These are phyloP conservation scores for Lotus japonicus DNA, from an alignment of 306 rosid species.

Conservation along the genomic window DNA sequence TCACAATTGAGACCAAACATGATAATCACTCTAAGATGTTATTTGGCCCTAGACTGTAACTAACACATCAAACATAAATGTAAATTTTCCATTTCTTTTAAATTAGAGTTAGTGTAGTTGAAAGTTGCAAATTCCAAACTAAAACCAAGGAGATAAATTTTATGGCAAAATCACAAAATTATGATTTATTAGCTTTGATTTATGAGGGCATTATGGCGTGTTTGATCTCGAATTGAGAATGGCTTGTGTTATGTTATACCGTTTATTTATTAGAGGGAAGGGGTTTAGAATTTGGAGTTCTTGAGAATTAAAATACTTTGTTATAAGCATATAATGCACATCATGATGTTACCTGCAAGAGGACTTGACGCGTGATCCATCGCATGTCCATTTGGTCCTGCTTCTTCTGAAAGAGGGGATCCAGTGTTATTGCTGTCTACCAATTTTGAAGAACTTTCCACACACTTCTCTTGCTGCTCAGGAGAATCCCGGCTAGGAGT, in stretches of 20 bases:
- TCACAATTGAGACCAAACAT: not conserved
- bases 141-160: not conserved
- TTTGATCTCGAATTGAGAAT: no score
- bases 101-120: not conserved
- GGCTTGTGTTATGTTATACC: no score
- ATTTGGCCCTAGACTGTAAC: not conserved
- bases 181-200: not conserved
- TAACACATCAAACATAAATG: not conserved
- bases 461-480: constrained; percentile 63
- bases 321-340: not conserved
- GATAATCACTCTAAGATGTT: not conserved
- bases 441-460: constrained; percentile 69
- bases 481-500: constrained; percentile 60
- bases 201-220: not conserved
- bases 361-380: constrained; percentile 70
- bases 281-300: not conserved
- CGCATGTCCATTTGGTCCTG: constrained; percentile 64
- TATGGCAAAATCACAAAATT: not conserved
- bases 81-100: not conserved
- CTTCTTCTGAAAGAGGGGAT: constrained; percentile 91
- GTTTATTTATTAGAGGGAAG: not conserved
- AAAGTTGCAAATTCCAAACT: not conserved
- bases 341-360: constrained; percentile 52
- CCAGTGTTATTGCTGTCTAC: constrained; percentile 76
- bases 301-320: not conserved